A percentile compares a stretch with the other conserved stretches of the same genome.
phyloP scores from a whole-genome alignment of 495 filamentous ascomycete genomes.

The Articulospora tetracladia region DNA sequence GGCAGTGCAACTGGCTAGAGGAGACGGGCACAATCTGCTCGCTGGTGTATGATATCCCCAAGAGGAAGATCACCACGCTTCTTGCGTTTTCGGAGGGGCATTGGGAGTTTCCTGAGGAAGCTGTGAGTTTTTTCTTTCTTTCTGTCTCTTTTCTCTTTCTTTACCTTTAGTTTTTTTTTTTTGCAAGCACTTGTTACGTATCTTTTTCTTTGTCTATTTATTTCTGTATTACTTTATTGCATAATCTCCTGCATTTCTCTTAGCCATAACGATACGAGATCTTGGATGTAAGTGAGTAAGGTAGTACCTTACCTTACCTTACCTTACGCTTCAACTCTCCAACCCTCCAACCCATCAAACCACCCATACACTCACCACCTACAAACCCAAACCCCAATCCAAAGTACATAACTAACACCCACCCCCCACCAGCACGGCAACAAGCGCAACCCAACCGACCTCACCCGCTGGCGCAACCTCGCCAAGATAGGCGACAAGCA shows the following conservation, averaged over 20 bases:
- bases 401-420: neutral
- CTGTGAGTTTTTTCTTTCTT: slow-evolving; percentile 3
- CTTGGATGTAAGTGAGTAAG: too few relatives aligned
- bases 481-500: slow-evolving; percentile 30
- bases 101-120: slow-evolving; percentile 32
- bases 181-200: too few relatives aligned
- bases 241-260: too few relatives aligned
- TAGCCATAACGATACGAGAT: too few relatives aligned
- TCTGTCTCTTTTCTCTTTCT: neutral
- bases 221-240: too few relatives aligned
- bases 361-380: neutral
- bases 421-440: slow-evolving; percentile 22
- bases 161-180: too few relatives aligned
- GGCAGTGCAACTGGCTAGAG: slow-evolving; percentile 40
- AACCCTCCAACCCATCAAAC: too few relatives aligned
- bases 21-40: slow-evolving; percentile 38
- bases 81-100: slow-evolving; percentile 38
- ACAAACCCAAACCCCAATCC: neutral
- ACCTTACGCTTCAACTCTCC: too few relatives aligned
- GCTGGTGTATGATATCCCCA: slow-evolving; percentile 35
- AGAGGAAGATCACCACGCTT: slow-evolving; percentile 30
- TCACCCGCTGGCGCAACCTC: slow-evolving; percentile 33
- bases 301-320: too few relatives aligned
- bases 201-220: too few relatives aligned
- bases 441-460: slow-evolving; percentile 32